phyloP scores from a whole-genome alignment of 23 red algal species.

The Gracilaria gracilis region DNA sequence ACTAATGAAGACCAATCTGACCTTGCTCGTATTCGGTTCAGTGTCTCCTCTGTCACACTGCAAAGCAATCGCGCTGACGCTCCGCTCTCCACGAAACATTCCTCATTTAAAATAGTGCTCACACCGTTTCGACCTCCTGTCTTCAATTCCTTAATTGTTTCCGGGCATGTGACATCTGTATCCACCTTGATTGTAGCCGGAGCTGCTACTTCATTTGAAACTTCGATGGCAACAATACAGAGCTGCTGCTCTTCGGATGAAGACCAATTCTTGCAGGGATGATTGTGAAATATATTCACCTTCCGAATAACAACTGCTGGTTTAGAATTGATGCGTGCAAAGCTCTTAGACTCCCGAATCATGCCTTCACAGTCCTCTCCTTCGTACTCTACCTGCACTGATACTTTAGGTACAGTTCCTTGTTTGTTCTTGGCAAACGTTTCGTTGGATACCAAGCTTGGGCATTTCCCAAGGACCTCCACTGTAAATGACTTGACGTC shows the following conservation, averaged over 20 bases:
- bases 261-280: neutral
- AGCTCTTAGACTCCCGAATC: conserved; percentile 59
- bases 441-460: neutral
- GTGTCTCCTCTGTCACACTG: conserved; percentile 5
- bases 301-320: conserved; percentile 44
- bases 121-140: neutral
- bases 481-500: conserved; percentile 43
- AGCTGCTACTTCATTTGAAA: conserved; percentile 63
- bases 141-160: neutral
- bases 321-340: conserved; percentile 26
- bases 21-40: conserved; percentile 5
- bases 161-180: neutral
- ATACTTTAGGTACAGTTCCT: conserved; percentile 36
- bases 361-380: conserved; percentile 8
- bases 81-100: conserved; percentile 57
- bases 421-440: neutral
- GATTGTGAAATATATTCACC: conserved; percentile 36
- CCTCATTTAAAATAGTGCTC: conserved; percentile 11
- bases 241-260: neutral
- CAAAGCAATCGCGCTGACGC: conserved; percentile 57
- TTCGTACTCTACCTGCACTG: conserved; percentile 59
- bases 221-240: conserved; percentile 39
- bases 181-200: conserved; percentile 47
- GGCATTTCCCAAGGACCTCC: conserved; percentile 39
- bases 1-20: conserved; percentile 4